Conservation (phyloP, 2,329 filamentous ascomycete genomes). For the Penicillium psychrosexuale region DNA sequence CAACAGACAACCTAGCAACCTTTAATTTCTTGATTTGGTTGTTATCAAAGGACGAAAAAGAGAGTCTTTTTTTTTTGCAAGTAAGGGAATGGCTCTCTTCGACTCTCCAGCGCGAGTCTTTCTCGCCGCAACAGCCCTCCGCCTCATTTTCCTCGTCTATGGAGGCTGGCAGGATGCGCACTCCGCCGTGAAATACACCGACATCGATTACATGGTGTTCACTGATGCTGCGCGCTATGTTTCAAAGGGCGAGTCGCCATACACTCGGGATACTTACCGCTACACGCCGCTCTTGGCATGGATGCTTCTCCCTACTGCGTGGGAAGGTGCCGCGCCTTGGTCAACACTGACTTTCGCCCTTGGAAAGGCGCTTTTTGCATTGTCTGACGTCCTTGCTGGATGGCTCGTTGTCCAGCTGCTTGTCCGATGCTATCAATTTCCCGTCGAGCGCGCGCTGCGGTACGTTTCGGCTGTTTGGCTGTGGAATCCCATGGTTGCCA, state of each 20-base stretch:
- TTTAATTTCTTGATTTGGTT: not conserved
- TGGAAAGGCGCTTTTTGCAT: slow-evolving; percentile 82
- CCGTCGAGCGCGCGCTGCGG: slow-evolving; percentile 58
- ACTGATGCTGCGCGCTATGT: slow-evolving; percentile 86
- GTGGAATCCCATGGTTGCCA: slow-evolving; percentile 96
- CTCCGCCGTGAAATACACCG: slow-evolving; percentile 93
- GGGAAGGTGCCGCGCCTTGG: slow-evolving; percentile 33
- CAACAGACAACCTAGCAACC: not conserved
- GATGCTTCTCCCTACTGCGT: slow-evolving; percentile 78
- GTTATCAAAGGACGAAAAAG: not conserved
- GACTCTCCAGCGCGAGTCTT: slow-evolving; percentile 35
- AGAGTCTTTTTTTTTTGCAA: too few species aligned
- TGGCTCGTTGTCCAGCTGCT: slow-evolving; percentile 67
- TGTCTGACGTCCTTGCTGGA: slow-evolving; percentile 79
- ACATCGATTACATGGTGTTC: slow-evolving; percentile 98
- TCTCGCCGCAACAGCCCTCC: slow-evolving; percentile 55
- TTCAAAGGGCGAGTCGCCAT: slow-evolving; percentile 67
- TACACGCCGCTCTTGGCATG: slow-evolving; percentile 94
- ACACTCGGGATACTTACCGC: slow-evolving; percentile 87
- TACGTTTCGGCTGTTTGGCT: slow-evolving; percentile 82
- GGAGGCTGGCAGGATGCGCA: slow-evolving; percentile 89
- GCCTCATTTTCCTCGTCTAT: slow-evolving; percentile 73
- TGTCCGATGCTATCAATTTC: slow-evolving; percentile 47
- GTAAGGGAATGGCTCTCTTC: slow-evolving; percentile 27
- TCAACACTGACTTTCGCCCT: slow-evolving; percentile 58